Percentiles rank a stretch among this genome's conserved stretches.
Conservation (phyloP, 768 basidiomycete species). For the Tulasnella sp. region DNA sequence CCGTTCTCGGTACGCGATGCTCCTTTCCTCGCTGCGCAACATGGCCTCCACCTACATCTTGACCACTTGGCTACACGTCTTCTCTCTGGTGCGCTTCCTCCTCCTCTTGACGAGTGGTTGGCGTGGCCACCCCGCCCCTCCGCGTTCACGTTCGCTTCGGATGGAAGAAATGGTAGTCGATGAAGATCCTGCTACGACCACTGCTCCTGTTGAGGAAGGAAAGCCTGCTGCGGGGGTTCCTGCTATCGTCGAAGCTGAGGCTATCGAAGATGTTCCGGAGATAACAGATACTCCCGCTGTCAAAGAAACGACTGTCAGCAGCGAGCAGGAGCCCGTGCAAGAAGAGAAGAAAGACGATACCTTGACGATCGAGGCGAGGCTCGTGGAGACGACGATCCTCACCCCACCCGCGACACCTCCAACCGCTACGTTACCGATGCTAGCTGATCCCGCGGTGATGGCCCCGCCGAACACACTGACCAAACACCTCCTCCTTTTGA, state of each 20-base stretch:
- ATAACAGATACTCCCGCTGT: not conserved
- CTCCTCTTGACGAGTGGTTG: too few species aligned
- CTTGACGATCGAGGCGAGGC: not conserved
- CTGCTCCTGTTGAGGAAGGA: not conserved
- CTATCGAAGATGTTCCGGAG: not conserved
- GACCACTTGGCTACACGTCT: too few species aligned
- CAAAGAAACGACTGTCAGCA: not conserved
- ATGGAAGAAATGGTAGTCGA: not conserved
- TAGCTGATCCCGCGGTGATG: not conserved
- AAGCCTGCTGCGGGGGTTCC: not conserved
- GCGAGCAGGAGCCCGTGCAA: not conserved
- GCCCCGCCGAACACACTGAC: not conserved
- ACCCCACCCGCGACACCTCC: constrained; percentile 10
- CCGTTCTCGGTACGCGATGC: too few species aligned
- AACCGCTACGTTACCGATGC: not conserved
- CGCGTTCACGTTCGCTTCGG: too few species aligned
- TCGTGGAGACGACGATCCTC: not conserved
- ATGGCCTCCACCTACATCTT: too few species aligned
- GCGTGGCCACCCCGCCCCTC: too few species aligned
- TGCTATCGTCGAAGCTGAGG: not conserved
- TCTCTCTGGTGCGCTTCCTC: too few species aligned
- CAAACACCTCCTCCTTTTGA: not conserved
- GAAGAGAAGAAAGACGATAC: not conserved
- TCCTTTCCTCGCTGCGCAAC: too few species aligned
- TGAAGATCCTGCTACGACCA: not conserved